These are phyloP conservation scores for Rhodotorula graminis DNA, from an alignment of 768 basidiomycete genomes.

Conservation along the genomic window DNA sequence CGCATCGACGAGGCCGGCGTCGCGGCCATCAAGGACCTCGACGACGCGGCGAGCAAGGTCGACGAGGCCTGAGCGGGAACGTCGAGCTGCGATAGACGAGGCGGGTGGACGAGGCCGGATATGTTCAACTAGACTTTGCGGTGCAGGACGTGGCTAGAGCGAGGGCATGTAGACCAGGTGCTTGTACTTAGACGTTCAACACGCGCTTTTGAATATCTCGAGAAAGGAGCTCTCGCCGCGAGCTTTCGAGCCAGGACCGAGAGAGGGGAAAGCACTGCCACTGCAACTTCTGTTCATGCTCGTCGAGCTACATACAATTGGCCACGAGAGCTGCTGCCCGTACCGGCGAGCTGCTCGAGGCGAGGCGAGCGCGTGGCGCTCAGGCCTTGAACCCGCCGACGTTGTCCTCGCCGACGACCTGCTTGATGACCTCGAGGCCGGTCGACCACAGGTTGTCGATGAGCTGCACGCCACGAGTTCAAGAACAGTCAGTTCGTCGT, in stretches of 20 bases:
- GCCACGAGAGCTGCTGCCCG: too few relatives aligned
- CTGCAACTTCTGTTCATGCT: too few relatives aligned
- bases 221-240: too few relatives aligned
- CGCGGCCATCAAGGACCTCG: background rate
- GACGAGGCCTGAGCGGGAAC: background rate
- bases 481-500: too few relatives aligned
- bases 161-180: background rate
- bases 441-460: constrained; percentile 34
- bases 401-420: background rate
- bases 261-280: background rate
- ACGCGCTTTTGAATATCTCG: background rate
- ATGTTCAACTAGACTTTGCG: background rate
- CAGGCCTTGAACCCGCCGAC: constrained; percentile 16
- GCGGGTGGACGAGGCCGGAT: too few relatives aligned
- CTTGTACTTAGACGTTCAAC: background rate
- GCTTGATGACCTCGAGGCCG: constrained; percentile 22
- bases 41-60: background rate
- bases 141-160: background rate
- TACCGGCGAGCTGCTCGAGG: too few relatives aligned
- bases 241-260: too few relatives aligned
- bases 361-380: background rate
- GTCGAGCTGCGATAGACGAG: too few relatives aligned
- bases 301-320: background rate
- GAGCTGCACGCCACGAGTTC: background rate
- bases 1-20: constrained; percentile 4